Base-by-base conservation (phyloP, 768 basidiomycete genomes). In the Tubosaeta brunneosetosa region DNA sequence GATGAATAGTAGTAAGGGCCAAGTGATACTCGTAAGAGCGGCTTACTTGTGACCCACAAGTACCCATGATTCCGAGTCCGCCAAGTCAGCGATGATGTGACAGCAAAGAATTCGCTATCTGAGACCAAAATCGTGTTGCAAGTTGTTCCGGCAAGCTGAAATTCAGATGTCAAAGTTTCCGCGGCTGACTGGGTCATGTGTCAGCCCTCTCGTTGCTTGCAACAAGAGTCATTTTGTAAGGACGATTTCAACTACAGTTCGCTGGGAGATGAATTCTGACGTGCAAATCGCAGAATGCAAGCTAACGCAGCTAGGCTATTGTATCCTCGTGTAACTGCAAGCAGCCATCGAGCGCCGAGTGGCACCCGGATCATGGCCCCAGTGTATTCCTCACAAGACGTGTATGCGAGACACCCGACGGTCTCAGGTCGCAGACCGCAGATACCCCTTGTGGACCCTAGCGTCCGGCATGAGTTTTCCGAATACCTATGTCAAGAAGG, bases 401-500 rank as follows among this genome's bases (percentile, higher is more conserved):
- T 58, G 11, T 68, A 66, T 48, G 53, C 57, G 13, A 52, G 53
- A 10, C 47, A 51, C 11, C 59, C 55, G 13, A 22, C 22, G 22
- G 44, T 54, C 19, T 51, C 53, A 22, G 31, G 55, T 10, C 63
- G 68, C 26, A 72, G 73, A 4, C 22, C 1, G 22, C 22, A 22
- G 22, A 22, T 66, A 67, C 47, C 68, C 67, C 0, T 47, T 72
- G 6, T 73, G 66, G 68, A 61, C 59, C n/a, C 71, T 70, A 27
- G 62, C 66, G 12, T 64, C 67, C 0, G 57, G 61, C 38, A 51
- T 51, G 43, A 53, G 38, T 10, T 55, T 71, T 12, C 65, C 66
- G 8, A 46, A 50, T 4, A 46, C 50, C 1, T 69, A 73, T 27
- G 55, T 7, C 31, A 16, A 36, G 48, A 44, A 27, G 50, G 43